These are phyloP conservation scores for Bigelowiella natans DNA, from an alignment of 78 protist genomes.

Conservation along the genomic window DNA sequence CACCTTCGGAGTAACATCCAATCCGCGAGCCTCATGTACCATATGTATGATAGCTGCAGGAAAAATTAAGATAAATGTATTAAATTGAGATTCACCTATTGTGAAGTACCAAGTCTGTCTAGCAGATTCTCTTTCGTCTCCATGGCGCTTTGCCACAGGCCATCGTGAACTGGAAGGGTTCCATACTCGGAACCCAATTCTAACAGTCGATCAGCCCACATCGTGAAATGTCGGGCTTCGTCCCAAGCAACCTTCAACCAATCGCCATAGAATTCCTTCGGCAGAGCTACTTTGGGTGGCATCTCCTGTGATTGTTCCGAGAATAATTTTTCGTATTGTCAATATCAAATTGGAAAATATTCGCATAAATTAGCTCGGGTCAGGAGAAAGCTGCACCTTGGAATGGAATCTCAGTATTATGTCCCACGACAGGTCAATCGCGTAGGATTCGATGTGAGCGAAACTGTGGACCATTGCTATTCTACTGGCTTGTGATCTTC, in stretches of 20 bases:
- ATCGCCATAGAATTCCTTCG: too few relatives aligned
- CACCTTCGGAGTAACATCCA: too few relatives aligned
- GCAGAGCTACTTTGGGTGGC: too few relatives aligned
- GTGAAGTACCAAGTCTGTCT: background rate
- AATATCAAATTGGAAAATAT: too few relatives aligned
- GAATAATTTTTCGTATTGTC: too few relatives aligned
- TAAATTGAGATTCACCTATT: too few relatives aligned
- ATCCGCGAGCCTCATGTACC: background rate
- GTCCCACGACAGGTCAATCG: conserved; percentile 29
- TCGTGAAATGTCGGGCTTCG: background rate
- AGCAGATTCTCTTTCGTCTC: background rate
- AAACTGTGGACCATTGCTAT: conserved; percentile 6
- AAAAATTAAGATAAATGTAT: too few relatives aligned
- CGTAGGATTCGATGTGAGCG: conserved; percentile 20
- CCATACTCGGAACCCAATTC: background rate
- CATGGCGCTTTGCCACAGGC: background rate
- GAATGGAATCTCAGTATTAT: conserved; percentile 1
- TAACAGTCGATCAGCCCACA: background rate
- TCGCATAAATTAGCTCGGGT: too few relatives aligned
- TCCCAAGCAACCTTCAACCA: too few relatives aligned
- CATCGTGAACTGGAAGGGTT: background rate
- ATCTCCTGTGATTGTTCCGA: too few relatives aligned
- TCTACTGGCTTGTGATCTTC: background rate
- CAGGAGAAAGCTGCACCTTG: too few relatives aligned
- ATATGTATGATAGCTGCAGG: background rate